phyloP scores from a whole-genome alignment of 2,329 filamentous ascomycete species.

The Aspergillus sp. region DNA sequence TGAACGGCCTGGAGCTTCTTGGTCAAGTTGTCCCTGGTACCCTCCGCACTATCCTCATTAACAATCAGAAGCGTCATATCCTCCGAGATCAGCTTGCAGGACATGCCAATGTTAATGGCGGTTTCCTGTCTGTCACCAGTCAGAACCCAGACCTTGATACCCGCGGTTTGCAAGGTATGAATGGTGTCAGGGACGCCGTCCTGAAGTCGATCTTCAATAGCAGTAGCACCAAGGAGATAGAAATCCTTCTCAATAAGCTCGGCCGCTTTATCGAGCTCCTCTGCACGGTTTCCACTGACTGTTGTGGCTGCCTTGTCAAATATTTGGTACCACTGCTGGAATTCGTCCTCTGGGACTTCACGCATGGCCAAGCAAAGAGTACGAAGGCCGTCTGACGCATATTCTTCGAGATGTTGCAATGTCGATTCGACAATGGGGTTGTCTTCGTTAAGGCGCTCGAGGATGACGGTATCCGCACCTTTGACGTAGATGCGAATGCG shows the following conservation, averaged over 20 bases:
- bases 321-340: conserved; percentile 78
- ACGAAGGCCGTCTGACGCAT: conserved; percentile 91
- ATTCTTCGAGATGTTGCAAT: conserved; percentile 93
- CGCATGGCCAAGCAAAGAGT: conserved; percentile 94
- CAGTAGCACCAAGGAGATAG: conserved; percentile 87
- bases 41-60: conserved; percentile 80
- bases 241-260: conserved; percentile 94
- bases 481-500: conserved; percentile 94
- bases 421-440: conserved; percentile 89
- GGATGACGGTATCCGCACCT: conserved; percentile 94
- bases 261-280: conserved; percentile 94
- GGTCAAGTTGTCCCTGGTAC: conserved; percentile 81
- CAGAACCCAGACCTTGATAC: conserved; percentile 98
- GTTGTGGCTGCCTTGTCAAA: conserved; percentile 88
- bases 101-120: conserved; percentile 99
- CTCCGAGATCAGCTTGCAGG: conserved; percentile 95
- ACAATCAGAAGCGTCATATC: conserved; percentile 98
- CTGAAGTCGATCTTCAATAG: conserved; percentile 94
- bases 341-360: conserved; percentile 87
- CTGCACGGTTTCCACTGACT: conserved; percentile 84
- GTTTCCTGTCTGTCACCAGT: conserved; percentile 98
- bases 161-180: conserved; percentile 91
- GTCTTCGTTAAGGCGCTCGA: conserved; percentile 80
- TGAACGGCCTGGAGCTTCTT: conserved; percentile 92
- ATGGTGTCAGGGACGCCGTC: conserved; percentile 98